Percentiles rank a stretch among this genome's conserved stretches.
Conservation (phyloP, 192 early-diverging fungal genomes). For the Gigaspora rosea region DNA sequence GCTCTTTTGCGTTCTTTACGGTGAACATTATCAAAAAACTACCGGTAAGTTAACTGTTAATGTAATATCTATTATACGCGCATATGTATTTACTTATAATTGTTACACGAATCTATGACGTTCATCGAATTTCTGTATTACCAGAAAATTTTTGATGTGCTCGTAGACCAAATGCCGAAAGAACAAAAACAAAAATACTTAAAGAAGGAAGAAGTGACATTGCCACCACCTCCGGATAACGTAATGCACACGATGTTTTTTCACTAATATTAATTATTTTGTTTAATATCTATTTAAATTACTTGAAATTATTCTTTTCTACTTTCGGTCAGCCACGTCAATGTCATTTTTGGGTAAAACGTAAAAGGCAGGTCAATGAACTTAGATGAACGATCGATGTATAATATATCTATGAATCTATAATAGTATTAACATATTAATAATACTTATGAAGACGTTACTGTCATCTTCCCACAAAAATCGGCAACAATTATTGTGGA, state of each 20-base stretch:
- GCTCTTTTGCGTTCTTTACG: no score
- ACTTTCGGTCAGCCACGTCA: conserved; percentile 18
- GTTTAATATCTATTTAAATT: no score
- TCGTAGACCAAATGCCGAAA: conserved; percentile 17
- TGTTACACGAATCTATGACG: no score
- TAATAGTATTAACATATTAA: neutral
- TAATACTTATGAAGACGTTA: conserved; percentile 6
- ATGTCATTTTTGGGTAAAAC: conserved; percentile 31
- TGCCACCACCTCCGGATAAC: neutral
- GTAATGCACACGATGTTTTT: neutral
- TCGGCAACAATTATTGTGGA: conserved; percentile 24
- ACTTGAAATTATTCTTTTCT: neutral
- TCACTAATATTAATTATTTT: neutral
- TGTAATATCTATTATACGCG: no score
- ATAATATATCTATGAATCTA: neutral
- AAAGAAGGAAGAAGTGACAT: neutral
- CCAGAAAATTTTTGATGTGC: no score
- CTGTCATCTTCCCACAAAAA: conserved; percentile 29
- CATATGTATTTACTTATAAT: no score
- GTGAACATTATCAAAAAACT: no score
- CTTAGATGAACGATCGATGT: neutral
- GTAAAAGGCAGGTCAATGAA: conserved; percentile 2
- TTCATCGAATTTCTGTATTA: no score
- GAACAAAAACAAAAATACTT: neutral
- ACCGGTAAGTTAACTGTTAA: no score